Conservation (phyloP, 1,284 basidiomycete genomes). For the Ceratobasidium sp. region DNA sequence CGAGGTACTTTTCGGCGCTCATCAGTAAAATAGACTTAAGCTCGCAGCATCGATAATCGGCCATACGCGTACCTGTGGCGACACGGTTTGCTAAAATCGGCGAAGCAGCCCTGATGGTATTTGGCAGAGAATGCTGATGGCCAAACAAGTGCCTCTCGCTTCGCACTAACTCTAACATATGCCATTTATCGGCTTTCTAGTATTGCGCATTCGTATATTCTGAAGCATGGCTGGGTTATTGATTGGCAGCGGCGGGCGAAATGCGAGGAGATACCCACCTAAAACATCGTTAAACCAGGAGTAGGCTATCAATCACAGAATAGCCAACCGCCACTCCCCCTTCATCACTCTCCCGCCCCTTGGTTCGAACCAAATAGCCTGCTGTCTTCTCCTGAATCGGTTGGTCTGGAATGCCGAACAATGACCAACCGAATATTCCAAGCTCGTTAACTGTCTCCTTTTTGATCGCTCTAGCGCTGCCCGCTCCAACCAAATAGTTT, state of each 20-base stretch:
- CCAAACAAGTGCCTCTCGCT: not conserved
- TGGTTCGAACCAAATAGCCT: constrained; percentile 92
- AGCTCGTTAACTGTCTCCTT: constrained; percentile 88
- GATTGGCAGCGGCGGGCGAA: not conserved
- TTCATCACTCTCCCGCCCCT: constrained; percentile 92
- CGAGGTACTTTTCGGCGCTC: not conserved
- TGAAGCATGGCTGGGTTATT: not conserved
- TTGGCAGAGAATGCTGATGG: not conserved
- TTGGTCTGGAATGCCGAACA: constrained; percentile 67
- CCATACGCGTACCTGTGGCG: not conserved
- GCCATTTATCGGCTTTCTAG: not conserved
- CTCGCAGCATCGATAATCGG: not conserved
- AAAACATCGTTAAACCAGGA: constrained; percentile 63
- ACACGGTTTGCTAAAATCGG: not conserved
- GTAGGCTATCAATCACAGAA: constrained; percentile 83
- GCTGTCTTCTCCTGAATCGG: constrained; percentile 67
- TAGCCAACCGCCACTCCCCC: constrained; percentile 94
- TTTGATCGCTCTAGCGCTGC: constrained; percentile 57
- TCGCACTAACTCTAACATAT: not conserved
- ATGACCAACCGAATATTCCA: constrained; percentile 89
- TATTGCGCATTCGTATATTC: not conserved
- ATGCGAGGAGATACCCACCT: not conserved
- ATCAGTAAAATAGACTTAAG: not conserved
- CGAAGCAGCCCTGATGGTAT: not conserved
- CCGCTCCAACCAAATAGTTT: constrained; percentile 79